Evolutionary conservation across 768 basidiomycete species (phyloP), one percentile per base, ranked within the genome.

Genomic region (Russula abietina): DNA sequence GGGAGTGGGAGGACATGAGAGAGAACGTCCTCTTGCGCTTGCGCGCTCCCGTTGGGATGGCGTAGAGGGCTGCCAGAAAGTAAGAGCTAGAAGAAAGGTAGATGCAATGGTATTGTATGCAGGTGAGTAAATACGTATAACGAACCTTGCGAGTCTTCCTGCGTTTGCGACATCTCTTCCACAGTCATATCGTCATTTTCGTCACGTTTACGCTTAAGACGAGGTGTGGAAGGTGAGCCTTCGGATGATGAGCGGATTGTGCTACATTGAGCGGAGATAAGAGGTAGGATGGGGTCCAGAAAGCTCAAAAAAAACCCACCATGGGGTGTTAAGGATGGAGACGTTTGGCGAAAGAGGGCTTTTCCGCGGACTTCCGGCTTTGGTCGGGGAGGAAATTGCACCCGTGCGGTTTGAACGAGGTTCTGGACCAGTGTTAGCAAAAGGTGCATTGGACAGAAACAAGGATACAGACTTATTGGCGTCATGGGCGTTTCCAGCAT

Each of bases 91-190:
- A 45, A 38, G 14, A 38, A 38, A 9, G 45, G 12, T 26, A 32
- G 28, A 36, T 17, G 14, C 38, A 12, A 53, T 17, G 46, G 3
- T n/a, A 45, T 4, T 45, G 43, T 45, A 32, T 22, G 28, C 17
- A 5, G 36, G 28, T 43, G 30, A 14, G 24, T 8, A 2, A 24
- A 48, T 19, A 14, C 6, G 30, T 17, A 36, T 11, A 33, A 55
- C 60, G 16, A 19, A 59, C 66, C 64, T 57, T 67, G 66, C 9
- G 66, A 66, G 14, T 67, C 66, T 30, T 65, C 66, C 54, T 67
- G 66, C 24, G 66, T 67, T 51, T 67, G 66, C 14, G 64, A 65
- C 41, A 46, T 56, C 8, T 55, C 63, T 38, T 52, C 62, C 22
- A 32, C 26, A 33, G 9, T 17, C 24, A 19, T 38, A 22, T 38